Evolutionary conservation across 768 basidiomycete species (phyloP), one percentile per base, ranked within the genome.

Genomic region (Scleroderma bovista): DNA sequence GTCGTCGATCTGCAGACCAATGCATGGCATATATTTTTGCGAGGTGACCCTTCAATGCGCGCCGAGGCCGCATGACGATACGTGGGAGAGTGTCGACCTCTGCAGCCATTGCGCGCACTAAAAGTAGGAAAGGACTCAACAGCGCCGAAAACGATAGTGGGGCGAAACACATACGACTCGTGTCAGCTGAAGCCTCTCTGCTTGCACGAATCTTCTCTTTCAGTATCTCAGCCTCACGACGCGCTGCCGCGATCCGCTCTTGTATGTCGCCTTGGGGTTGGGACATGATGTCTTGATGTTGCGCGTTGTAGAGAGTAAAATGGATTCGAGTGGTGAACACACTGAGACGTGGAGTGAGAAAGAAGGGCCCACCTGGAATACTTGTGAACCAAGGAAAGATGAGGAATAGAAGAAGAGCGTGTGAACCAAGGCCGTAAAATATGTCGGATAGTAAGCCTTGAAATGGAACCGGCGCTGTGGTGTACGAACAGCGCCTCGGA

Each of bases 11-110:
- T 46, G 88, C 84, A 31, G 95, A 88, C 96, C 96, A 99, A 70
- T 99, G 96, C 90, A 99, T 96, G 43, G 95, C 95, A 69, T 99
- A 99, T 64, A 99, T 98, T 78, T 99, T 99, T 54, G 95, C 95
- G 46, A 99, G 83, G 72, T 99, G 95, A 23, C 95, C 95, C 64
- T 93, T 86, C 59, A 99, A 84, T 55, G 92, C 88, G 58, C 95
- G 88, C 51, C 96, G 83, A 47, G 93, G 90, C 60, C 92, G 89
- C 90, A 99, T 94, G 34, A 95, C 86, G 63, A 99, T 92, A 52
- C 95, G 88, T 38, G 95, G 95, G 46, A 99, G 78, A 16, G 93
- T 86, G 57, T 96, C 93, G 37, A 97, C 89, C 65, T 99, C 96
- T 37, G 87, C 86, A 22, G 95, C 93, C 93, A 97, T 96, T n/a